Conservation (phyloP, 2,329 filamentous ascomycete species). For the Trichoderma oligosporum region DNA sequence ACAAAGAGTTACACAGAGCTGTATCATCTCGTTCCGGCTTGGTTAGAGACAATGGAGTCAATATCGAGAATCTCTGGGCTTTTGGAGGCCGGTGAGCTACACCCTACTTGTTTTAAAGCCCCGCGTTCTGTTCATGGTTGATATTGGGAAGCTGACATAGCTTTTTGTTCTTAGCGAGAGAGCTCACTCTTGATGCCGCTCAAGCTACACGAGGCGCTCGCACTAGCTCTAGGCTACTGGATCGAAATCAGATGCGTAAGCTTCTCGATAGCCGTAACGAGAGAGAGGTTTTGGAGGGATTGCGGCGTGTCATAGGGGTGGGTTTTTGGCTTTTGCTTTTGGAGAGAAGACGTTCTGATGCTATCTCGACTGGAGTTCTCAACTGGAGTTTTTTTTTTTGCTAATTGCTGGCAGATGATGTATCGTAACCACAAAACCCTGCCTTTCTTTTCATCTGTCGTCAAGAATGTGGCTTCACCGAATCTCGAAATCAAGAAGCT, state of each 20-base stretch:
- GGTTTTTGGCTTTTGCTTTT: too few relatives aligned
- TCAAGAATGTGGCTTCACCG: conserved; percentile 94
- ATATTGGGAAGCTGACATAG: not conserved
- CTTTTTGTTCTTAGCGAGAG: conserved; percentile 62
- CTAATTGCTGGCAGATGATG: conserved; percentile 69
- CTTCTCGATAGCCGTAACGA: conserved; percentile 91
- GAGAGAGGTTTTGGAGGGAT: conserved; percentile 84
- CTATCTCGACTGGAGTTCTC: too few relatives aligned
- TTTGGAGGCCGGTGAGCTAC: conserved; percentile 77
- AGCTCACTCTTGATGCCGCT: conserved; percentile 95
- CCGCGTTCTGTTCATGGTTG: conserved; percentile 4
- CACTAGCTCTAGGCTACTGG: conserved; percentile 61
- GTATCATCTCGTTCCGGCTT: conserved; percentile 21
- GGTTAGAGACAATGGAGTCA: conserved; percentile 70
- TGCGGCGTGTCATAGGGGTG: conserved; percentile 86
- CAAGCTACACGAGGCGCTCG: conserved; percentile 72
- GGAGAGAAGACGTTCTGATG: too few relatives aligned
- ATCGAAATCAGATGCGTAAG: conserved; percentile 86
- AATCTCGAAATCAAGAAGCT: conserved; percentile 96
- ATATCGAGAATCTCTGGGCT: conserved; percentile 90
- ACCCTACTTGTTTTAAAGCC: conserved; percentile 19
- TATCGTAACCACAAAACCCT: conserved; percentile 85
- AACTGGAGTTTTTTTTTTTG: too few relatives aligned
- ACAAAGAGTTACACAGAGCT: conserved; percentile 2
- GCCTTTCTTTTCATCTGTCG: conserved; percentile 93